A percentile compares a stretch with the other conserved stretches of the same genome.
These are phyloP conservation scores for Micractinium conductrix DNA, from an alignment of 139 green algal species.

Conservation along the genomic window DNA sequence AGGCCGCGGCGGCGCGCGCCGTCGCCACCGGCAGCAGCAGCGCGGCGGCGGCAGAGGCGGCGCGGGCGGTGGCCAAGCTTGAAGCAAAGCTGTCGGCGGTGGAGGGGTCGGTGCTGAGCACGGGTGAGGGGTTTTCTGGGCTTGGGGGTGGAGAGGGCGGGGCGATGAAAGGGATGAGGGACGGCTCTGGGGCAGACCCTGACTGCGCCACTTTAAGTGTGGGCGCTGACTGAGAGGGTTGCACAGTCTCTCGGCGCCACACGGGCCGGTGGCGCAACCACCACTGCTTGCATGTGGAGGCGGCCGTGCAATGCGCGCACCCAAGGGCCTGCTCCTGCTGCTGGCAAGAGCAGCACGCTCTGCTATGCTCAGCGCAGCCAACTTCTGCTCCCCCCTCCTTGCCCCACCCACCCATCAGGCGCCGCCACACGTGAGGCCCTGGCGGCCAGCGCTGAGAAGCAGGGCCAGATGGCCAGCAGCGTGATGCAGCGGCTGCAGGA, in stretches of 20 bases:
- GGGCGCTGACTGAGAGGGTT: too few species aligned
- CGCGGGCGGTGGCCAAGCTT: slow-evolving; percentile 35
- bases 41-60: not conserved
- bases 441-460: not conserved
- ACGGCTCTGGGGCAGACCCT: too few species aligned
- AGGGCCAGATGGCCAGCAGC: slow-evolving; percentile 20
- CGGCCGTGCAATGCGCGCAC: too few species aligned
- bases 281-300: too few species aligned
- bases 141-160: not conserved
- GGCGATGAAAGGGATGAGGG: too few species aligned
- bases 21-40: not conserved
- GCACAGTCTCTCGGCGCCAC: too few species aligned
- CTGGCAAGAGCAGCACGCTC: too few species aligned
- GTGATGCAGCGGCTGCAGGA: slow-evolving; percentile 19
- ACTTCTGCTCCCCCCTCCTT: not conserved
- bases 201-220: too few species aligned
- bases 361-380: not conserved
- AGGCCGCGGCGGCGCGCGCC: slow-evolving; percentile 17
- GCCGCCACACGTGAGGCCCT: slow-evolving; percentile 24
- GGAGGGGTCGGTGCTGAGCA: slow-evolving; percentile 52
- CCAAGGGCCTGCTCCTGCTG: too few species aligned
- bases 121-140: slow-evolving; percentile 20
- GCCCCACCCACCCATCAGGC: not conserved
- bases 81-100: slow-evolving; percentile 57
- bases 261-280: too few species aligned